Base-by-base conservation (phyloP, 441 rosid species). In the Macaranga tanarius region DNA sequence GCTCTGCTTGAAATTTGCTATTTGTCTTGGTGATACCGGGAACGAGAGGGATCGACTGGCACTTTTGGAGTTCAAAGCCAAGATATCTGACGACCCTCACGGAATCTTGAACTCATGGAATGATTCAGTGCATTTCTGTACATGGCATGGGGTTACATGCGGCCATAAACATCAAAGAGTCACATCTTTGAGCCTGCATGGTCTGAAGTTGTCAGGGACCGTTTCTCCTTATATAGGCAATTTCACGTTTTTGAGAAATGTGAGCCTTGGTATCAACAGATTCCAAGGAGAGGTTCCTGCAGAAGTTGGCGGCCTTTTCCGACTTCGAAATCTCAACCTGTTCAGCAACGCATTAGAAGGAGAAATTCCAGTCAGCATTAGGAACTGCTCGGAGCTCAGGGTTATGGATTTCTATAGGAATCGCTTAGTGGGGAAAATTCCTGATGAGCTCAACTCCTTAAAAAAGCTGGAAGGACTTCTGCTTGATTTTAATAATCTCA, bases 161-260 rank as follows among this genome's bases (percentile, higher is more conserved):
- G 45, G 65, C 20, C 47, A 38, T 47, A 62, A 38, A 62, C 65
- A 38, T 28, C 34, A 28, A 28, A 28, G 34, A 28, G 34, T 28
- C 4, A 28, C 34, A 28, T 1, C 34, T 28, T 38, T 62, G 5
- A 38, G 20, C 25, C 25, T 62, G 47, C 48, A n/a, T 8, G 25
- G 2, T 9, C 23, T 31, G 11, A n/a, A 23, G 10, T 34, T 67
- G 31, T 7, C 13, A 8, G 79, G 79, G n/a, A 11, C 68, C 17
- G n/a, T 74, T 20, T 59, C 72, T 4, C 75, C 72, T 4, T 25
- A n/a, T 11, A 38, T 74, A 0, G 75, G 72, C 2, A 76, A 76
- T 44, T 69, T 76, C 45, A 62, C 65, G 4, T 68, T 68, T 19
- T 16, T 55, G 8, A 72, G 68, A 28, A 23, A 22, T 15, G 2